phyloP scores from a whole-genome alignment of 805 yeast species.

The Saccharomycopsis olivae region DNA sequence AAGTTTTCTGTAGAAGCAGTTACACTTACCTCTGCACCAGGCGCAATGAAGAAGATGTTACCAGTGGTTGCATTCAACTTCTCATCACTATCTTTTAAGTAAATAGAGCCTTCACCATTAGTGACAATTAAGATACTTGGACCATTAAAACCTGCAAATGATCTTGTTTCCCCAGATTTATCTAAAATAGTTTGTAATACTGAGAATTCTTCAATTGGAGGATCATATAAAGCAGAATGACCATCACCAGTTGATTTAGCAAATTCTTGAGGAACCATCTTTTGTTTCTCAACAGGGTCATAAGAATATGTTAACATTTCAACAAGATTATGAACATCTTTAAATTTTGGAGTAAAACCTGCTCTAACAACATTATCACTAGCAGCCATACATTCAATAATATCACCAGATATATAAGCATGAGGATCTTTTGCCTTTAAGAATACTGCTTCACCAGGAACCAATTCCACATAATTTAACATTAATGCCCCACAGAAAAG shows the following conservation, averaged over 20 bases:
- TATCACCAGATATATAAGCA: constrained; percentile 94
- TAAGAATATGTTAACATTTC: constrained; percentile 83
- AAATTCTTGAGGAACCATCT: constrained; percentile 53
- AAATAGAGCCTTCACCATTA: constrained; percentile 43
- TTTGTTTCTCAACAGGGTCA: constrained; percentile 87
- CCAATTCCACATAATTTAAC: constrained; percentile 75
- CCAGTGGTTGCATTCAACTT: constrained; percentile 54
- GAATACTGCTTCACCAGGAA: constrained; percentile 93
- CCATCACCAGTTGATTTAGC: constrained; percentile 57
- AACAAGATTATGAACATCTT: constrained; percentile 86
- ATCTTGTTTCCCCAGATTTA: constrained; percentile 39
- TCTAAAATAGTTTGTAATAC: constrained; percentile 75
- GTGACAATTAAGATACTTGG: constrained; percentile 84
- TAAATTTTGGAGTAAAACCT: constrained; percentile 98
- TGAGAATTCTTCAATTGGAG: constrained; percentile 94
- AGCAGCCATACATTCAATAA: constrained; percentile 99
- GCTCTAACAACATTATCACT: constrained; percentile 97
- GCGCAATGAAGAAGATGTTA: constrained; percentile 75
- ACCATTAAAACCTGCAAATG: constrained; percentile 57
- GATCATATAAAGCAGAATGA: constrained; percentile 64
- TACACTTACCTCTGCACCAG: constrained; percentile 57
- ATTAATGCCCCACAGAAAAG: constrained; percentile 90
- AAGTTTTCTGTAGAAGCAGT: constrained; percentile 42
- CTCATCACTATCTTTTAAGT: constrained; percentile 26
- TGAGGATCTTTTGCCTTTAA: constrained; percentile 96